Evolutionary conservation across 306 rosid genomes (phyloP), one percentile per base, ranked within the genome.

Genomic region (Sechiopsis laciniata): DNA sequence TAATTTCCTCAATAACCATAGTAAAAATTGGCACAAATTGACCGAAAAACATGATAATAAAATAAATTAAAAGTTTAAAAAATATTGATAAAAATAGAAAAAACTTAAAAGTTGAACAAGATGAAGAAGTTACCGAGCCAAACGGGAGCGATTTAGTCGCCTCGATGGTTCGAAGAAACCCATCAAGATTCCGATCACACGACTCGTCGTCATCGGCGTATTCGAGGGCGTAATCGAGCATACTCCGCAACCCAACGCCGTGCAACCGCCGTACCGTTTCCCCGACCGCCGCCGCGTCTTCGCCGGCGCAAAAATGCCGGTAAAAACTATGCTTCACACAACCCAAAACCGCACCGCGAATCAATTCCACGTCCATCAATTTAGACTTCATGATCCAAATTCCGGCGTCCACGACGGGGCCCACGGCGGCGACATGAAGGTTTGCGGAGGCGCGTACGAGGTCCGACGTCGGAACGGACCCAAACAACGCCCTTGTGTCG

Each of bases 261-360:
- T 82, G 78, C 0, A 95, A 65, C 2, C 72, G 50, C 4, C 74
- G 13, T 3, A 91, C 86, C 50, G 87, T 81, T 0, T 24, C 6
- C 0, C 83, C 85, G 19, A 94, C 88, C 5, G 86, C 77, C 17
- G 0, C 37, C 2, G 87, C 73, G 11, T 95, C 91, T 58, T 89
- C 90, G 4, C 99, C 99, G 72, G 96, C 97, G 61, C 99, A 95
- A 20, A 95, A 95, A 17, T 91, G 88, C 11, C 71, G 80, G 73
- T 66, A 94, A 22, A 94, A 87, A 10, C 87, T 83, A 56, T 37
- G 51, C 6, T 81, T 82, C 0, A 89, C 58, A 4, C 75, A 6
- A 2, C 80, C 79, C 35, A 85, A 13, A 2, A 88, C 10, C 0
- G 79, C 0, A 0, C 79, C 75, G 2, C 58, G 62, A 46, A 82